Percentiles rank a stretch among this genome's conserved stretches.
phyloP scores from a whole-genome alignment of 202 grass and related monocot genomes.

The Eragrostis tef region DNA sequence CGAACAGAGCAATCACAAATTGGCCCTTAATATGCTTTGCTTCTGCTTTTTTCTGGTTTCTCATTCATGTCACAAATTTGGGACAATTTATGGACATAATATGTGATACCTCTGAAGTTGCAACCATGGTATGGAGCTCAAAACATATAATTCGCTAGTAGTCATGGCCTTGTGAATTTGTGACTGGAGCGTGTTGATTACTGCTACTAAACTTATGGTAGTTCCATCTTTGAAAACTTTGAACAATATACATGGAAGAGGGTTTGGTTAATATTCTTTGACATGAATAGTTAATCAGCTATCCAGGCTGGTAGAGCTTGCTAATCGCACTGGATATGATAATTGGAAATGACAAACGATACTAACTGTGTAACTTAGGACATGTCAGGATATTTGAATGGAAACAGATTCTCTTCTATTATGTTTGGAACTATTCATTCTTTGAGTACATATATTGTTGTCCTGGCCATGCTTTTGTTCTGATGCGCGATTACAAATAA shows the following conservation, averaged over 20 bases:
- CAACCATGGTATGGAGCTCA: constrained; percentile 19
- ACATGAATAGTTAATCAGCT: neutral
- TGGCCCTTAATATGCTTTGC: too few relatives aligned
- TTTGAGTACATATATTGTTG: neutral
- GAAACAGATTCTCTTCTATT: neutral
- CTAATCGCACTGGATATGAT: constrained; percentile 21
- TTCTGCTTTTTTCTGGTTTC: neutral
- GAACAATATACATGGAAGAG: constrained; percentile 2
- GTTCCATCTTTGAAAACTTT: neutral
- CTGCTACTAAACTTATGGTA: neutral
- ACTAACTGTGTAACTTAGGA: constrained; percentile 5
- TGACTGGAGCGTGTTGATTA: neutral
- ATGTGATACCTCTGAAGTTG: neutral
- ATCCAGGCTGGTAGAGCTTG: constrained; percentile 7
- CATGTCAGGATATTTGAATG: neutral
- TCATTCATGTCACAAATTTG: constrained; percentile 17
- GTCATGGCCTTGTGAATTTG: neutral
- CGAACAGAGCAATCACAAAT: neutral
- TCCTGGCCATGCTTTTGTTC: neutral
- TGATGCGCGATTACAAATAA: constrained; percentile 9
- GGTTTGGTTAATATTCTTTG: constrained; percentile 13
- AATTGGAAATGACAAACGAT: constrained; percentile 3
- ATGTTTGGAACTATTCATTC: neutral
- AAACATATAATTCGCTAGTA: neutral
- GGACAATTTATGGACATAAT: constrained; percentile 6